phyloP scores from a whole-genome alignment of 306 rosid genomes.

The Echinosophora koreensis region DNA sequence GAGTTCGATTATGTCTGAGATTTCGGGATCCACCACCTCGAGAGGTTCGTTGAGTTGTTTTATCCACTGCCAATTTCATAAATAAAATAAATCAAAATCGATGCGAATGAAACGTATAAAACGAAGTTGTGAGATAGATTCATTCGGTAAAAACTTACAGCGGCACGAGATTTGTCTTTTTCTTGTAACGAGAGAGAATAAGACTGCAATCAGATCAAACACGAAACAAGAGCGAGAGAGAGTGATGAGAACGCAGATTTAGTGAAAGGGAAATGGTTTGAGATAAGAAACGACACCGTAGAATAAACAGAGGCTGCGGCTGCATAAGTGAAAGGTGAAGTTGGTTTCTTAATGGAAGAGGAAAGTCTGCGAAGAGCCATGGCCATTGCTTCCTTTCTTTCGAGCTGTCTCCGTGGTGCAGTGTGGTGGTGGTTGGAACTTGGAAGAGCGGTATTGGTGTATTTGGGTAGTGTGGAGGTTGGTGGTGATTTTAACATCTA shows the following conservation, averaged over 20 bases:
- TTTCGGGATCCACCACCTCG: conserved; percentile 79
- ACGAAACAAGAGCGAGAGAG: not conserved
- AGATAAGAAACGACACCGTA: conserved; percentile 49
- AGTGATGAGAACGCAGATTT: not conserved
- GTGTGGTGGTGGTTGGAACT: not conserved
- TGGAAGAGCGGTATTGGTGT: not conserved
- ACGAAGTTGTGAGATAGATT: not conserved
- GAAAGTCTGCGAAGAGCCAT: conserved; percentile 81
- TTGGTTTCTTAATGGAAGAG: conserved; percentile 54
- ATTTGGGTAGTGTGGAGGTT: not conserved
- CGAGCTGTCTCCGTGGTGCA: too few relatives aligned
- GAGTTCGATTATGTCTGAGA: conserved; percentile 82
- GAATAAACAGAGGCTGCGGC: conserved; percentile 58
- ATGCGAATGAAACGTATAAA: conserved; percentile 21
- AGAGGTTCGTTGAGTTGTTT: conserved; percentile 85
- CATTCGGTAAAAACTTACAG: conserved; percentile 50
- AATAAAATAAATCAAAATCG: conserved; percentile 7
- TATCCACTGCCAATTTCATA: conserved; percentile 66
- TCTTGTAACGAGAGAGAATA: conserved; percentile 64
- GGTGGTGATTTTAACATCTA: not conserved
- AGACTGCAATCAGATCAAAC: conserved; percentile 58
- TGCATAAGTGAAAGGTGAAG: conserved; percentile 49
- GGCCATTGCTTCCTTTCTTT: conserved; percentile 51
- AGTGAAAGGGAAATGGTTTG: not conserved
- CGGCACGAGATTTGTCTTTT: conserved; percentile 61